Base-by-base conservation (phyloP, 306 rosid species). In the Dalbergia cultrata region DNA sequence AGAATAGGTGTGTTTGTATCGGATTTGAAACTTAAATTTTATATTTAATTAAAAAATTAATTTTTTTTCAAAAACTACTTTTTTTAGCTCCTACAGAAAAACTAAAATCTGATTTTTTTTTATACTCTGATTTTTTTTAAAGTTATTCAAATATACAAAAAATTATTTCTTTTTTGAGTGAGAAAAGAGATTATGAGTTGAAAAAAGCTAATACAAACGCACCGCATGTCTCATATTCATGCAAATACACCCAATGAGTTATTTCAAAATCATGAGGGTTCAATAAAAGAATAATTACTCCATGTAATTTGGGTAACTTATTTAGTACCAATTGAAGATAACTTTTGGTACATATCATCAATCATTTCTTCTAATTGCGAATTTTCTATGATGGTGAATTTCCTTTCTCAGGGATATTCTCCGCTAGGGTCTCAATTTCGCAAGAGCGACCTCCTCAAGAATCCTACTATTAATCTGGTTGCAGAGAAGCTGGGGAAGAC, bases 401-500 rank as follows among this genome's bases (percentile, higher is more conserved):
- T 58, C 12, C 17, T 57, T 56, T 35, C n/a, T 18, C 34, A 73
- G 78, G 78, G 67, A 57, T 73, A 37, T 73, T 57, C 78, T 18
- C 78, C 78, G 8, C 6, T 73, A 13, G 78, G 78, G 14, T 37
- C 77, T 22, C 60, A 8, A 26, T 49, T 14, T 14, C 26, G 5
- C 26, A 31, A n/a, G 0, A 16, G 54, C 57, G 67, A 57, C 7
- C 0, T 58, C 14, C 78, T 73, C 21, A 56, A 56, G 66, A 56
- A 72, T 56, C 50, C 77, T 54, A 5, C 13, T 18, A 7, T 72
- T 18, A 72, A 13, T 56, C 0, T 5, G n/a, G 77, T 56, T 17
- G 66, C 77, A 17, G 77, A 72, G 66, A 56, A 56, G 41, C 9
- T 72, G 12, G 77, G 77, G 39, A 72, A 72, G 17, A 54, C 77